A percentile compares a stretch with the other conserved stretches of the same genome.
Evolutionary conservation across 768 basidiomycete species (phyloP).

Genomic region (Lepiota brunneoincarnata): DNA sequence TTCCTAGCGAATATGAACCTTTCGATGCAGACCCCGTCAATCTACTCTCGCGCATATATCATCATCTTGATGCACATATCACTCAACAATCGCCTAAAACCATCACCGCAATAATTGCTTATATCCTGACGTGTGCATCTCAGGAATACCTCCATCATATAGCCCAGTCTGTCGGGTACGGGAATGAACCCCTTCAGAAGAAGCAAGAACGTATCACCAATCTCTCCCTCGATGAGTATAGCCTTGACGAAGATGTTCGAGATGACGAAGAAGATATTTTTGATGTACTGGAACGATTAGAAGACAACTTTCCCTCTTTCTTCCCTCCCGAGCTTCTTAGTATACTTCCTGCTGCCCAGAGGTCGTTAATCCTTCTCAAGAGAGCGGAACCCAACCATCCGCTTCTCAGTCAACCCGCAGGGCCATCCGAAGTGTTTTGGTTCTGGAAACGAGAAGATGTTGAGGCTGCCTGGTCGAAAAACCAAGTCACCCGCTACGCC

Average conservation of each 20-base stretch:
- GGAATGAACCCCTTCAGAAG: constrained; percentile 26
- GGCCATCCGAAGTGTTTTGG: constrained; percentile 44
- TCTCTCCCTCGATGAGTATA: constrained; percentile 26
- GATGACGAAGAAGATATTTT: constrained; percentile 38
- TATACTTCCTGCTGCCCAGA: constrained; percentile 61
- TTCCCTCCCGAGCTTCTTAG: constrained; percentile 49
- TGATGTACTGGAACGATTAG: constrained; percentile 32
- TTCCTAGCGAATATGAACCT: constrained; percentile 37
- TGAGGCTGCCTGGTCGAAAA: constrained; percentile 39
- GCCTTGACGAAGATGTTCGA: constrained; percentile 35
- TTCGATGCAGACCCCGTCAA: constrained; percentile 44
- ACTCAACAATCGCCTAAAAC: constrained; percentile 46
- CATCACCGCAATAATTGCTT: constrained; percentile 59
- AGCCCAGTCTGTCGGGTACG: constrained; percentile 58
- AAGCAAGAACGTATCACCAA: constrained; percentile 22
- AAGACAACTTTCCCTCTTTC: constrained; percentile 59
- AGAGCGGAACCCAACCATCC: constrained; percentile 65
- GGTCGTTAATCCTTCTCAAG: constrained; percentile 63
- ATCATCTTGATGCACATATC: constrained; percentile 50
- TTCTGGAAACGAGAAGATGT: constrained; percentile 62
- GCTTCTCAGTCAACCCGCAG: constrained; percentile 35
- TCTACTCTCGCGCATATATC: constrained; percentile 62
- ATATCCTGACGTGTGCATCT: constrained; percentile 63
- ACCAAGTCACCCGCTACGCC: constrained; percentile 1
- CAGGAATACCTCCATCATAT: constrained; percentile 59